Conservation (phyloP, 169 alveolate species). For the Eimeria sp. region DNA sequence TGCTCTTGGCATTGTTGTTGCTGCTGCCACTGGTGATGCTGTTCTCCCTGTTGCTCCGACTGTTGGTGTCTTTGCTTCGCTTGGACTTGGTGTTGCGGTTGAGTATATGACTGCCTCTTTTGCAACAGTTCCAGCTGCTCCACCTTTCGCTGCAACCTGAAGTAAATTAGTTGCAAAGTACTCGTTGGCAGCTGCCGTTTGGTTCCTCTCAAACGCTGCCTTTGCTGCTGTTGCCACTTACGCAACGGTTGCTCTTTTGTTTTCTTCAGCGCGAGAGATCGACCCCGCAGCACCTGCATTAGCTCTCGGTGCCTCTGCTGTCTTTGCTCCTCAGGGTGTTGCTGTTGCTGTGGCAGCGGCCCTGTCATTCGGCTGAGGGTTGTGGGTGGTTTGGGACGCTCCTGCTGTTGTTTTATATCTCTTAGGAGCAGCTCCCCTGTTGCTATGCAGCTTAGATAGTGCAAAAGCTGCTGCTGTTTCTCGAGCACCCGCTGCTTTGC, state of each 20-base stretch:
- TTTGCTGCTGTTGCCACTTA: slow-evolving; percentile 26
- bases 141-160: slow-evolving; percentile 23
- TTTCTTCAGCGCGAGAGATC: background rate
- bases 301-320: slow-evolving; percentile 42
- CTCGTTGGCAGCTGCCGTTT: slow-evolving; percentile 34
- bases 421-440: slow-evolving; percentile 43
- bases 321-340: slow-evolving; percentile 18
- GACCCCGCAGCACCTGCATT: slow-evolving; percentile 18
- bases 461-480: slow-evolving; percentile 53
- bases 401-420: background rate
- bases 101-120: slow-evolving; percentile 8
- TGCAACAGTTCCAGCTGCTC: slow-evolving; percentile 45
- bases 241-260: background rate
- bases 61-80: background rate
- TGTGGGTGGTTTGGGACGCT: slow-evolving; percentile 25
- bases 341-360: background rate
- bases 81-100: background rate
- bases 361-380: slow-evolving; percentile 47
- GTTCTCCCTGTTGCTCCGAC: background rate
- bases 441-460: slow-evolving; percentile 40
- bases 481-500: slow-evolving; percentile 42
- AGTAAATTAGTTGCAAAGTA: slow-evolving; percentile 13
- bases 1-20: slow-evolving; percentile 14
- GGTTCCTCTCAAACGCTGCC: background rate
- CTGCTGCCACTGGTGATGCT: background rate